Conservation (phyloP, 352 stramenopile genomes). For the Phytophthora aleatoria region DNA sequence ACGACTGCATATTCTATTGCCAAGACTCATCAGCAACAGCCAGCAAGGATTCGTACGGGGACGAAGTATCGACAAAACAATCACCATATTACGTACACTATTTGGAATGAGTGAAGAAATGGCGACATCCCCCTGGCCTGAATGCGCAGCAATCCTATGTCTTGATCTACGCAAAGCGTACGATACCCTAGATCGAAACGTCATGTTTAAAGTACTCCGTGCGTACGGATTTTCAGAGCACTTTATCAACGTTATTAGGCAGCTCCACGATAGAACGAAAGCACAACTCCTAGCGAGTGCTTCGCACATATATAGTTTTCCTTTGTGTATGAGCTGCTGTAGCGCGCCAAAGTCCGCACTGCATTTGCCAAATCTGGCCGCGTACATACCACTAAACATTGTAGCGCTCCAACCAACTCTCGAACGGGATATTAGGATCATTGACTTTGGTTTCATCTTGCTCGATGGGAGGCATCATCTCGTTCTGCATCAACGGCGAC, state of each 20-base stretch:
- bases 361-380: conserved; percentile 4
- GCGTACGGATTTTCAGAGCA: neutral
- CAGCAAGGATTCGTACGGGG: neutral
- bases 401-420: neutral
- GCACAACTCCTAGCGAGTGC: neutral
- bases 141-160: neutral
- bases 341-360: neutral
- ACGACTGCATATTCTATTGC: neutral
- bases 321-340: neutral
- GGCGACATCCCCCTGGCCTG: neutral
- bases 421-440: neutral
- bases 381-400: conserved; percentile 3
- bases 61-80: neutral
- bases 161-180: neutral
- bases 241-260: neutral
- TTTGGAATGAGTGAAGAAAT: neutral
- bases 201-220: neutral
- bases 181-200: neutral
- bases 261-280: neutral
- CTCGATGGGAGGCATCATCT: conserved; percentile 2
- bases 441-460: neutral
- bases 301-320: conserved; percentile 3
- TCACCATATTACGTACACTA: neutral
- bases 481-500: conserved; percentile 5
- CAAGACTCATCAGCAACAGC: neutral